Conservation (phyloP, 352 stramenopile species). For the Ophiocytium majus region DNA sequence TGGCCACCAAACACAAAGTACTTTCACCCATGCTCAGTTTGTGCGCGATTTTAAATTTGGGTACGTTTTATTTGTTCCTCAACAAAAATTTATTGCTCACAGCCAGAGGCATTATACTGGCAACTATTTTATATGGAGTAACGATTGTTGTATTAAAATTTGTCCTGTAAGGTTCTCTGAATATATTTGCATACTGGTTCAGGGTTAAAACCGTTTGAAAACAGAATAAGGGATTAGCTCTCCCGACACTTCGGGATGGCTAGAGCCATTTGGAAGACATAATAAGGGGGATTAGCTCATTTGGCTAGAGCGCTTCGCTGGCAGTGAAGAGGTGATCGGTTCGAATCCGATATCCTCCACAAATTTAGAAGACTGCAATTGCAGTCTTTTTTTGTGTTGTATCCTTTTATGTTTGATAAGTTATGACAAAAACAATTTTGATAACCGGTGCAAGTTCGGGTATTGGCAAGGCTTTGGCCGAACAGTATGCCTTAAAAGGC, state of each 20-base stretch:
- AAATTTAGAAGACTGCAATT: conserved; percentile 22
- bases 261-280: conserved; percentile 20
- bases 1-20: conserved; percentile 19
- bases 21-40: conserved; percentile 19
- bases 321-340: conserved; percentile 18
- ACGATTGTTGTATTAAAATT: conserved; percentile 23
- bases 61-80: conserved; percentile 21
- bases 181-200: conserved; percentile 22
- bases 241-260: conserved; percentile 16
- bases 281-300: conserved; percentile 20
- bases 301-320: conserved; percentile 17
- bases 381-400: conserved; percentile 21
- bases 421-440: conserved; percentile 23
- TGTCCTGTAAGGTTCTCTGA: conserved; percentile 19
- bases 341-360: conserved; percentile 19
- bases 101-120: conserved; percentile 19
- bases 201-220: conserved; percentile 21
- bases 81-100: conserved; percentile 22
- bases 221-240: conserved; percentile 20
- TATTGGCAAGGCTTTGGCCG: conserved; percentile 18
- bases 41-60: conserved; percentile 20
- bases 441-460: conserved; percentile 18
- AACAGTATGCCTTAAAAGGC: conserved; percentile 20
- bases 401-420: conserved; percentile 22
- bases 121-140: conserved; percentile 22